Percentiles rank a stretch among this genome's conserved stretches.
phyloP scores from a whole-genome alignment of 108 stramenopile species.

The Heterococcus sp. region DNA sequence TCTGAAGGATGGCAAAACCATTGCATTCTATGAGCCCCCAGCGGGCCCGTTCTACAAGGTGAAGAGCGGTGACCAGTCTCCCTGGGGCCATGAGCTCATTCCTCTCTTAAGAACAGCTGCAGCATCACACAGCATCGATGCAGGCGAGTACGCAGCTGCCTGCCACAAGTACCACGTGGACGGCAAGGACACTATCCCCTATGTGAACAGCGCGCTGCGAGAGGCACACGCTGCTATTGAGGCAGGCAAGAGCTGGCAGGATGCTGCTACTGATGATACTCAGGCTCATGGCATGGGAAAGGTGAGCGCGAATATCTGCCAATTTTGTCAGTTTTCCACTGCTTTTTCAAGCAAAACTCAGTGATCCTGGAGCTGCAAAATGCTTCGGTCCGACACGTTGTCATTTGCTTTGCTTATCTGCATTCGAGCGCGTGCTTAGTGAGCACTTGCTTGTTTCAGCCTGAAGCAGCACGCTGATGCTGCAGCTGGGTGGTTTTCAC shows the following conservation, averaged over 20 bases:
- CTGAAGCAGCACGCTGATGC: too few relatives aligned
- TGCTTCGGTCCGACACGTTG: too few relatives aligned
- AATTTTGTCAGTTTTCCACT: too few relatives aligned
- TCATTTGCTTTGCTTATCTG: too few relatives aligned
- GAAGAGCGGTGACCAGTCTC: neutral
- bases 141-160: neutral
- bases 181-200: neutral
- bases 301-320: neutral
- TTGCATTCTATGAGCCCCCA: neutral
- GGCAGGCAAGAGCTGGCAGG: neutral
- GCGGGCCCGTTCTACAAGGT: neutral
- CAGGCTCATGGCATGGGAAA: neutral
- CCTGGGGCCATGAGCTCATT: neutral
- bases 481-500: too few relatives aligned
- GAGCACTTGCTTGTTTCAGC: too few relatives aligned
- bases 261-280: neutral
- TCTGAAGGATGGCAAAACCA: neutral
- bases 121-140: neutral
- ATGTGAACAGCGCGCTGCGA: neutral
- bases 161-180: neutral
- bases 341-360: too few relatives aligned
- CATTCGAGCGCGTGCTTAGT: too few relatives aligned
- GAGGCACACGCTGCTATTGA: neutral
- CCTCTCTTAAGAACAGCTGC: neutral
- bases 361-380: too few relatives aligned